phyloP scores from a whole-genome alignment of 495 filamentous ascomycete genomes.

The Geoglossum glabrum region DNA sequence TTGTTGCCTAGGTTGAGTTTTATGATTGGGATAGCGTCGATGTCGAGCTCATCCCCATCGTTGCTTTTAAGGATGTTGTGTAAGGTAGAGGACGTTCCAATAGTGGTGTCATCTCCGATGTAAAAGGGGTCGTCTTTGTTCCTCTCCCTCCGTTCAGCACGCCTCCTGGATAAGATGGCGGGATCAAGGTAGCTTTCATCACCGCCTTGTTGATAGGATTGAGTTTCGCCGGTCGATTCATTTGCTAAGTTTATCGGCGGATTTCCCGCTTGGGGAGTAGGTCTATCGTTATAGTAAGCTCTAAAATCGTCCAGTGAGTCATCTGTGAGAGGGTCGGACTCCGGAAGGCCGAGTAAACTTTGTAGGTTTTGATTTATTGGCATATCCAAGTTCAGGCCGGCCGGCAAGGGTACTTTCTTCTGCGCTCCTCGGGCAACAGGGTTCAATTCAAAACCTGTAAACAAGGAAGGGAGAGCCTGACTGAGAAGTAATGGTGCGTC shows the following conservation, averaged over 20 bases:
- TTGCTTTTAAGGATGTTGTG: slow-evolving; percentile 47
- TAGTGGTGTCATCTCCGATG: slow-evolving; percentile 35
- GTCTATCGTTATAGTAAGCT: slow-evolving; percentile 46
- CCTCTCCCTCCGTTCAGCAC: slow-evolving; percentile 48
- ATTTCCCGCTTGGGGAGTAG: slow-evolving; percentile 15
- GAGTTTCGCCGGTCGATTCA: slow-evolving; percentile 21
- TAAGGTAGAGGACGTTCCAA: slow-evolving; percentile 43
- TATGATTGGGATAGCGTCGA: slow-evolving; percentile 91
- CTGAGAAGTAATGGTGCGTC: slow-evolving; percentile 65
- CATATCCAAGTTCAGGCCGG: slow-evolving; percentile 49
- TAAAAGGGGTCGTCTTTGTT: slow-evolving; percentile 93
- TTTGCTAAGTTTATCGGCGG: slow-evolving; percentile 33
- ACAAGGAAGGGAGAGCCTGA: slow-evolving; percentile 72
- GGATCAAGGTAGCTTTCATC: slow-evolving; percentile 40
- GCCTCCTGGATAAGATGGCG: slow-evolving; percentile 40
- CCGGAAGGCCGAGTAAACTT: slow-evolving; percentile 37
- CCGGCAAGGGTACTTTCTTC: slow-evolving; percentile 64
- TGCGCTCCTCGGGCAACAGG: slow-evolving; percentile 73
- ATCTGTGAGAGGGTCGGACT: slow-evolving; percentile 26
- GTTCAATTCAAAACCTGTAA: slow-evolving; percentile 69
- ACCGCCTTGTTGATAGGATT: slow-evolving; percentile 43
- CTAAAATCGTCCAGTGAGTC: slow-evolving; percentile 43
- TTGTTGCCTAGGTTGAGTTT: slow-evolving; percentile 43
- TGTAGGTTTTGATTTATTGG: slow-evolving; percentile 63
- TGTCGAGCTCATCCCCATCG: slow-evolving; percentile 57